A percentile compares a stretch with the other conserved stretches of the same genome.
Evolutionary conservation across 768 basidiomycete genomes (phyloP).

Genomic region (Xerocomus brunneocitrinus): DNA sequence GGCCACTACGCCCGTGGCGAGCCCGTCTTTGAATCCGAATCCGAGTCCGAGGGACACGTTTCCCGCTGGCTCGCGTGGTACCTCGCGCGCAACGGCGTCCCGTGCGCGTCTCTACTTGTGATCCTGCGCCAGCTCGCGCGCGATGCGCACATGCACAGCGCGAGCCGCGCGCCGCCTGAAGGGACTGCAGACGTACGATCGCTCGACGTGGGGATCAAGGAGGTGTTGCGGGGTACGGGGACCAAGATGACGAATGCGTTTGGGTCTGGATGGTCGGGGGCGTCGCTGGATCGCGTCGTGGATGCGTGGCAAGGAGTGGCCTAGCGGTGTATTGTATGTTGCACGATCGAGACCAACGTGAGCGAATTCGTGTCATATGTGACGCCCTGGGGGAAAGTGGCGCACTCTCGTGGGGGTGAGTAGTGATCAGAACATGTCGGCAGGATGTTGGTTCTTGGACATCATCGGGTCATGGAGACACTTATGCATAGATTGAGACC

Average conservation of each 20-base stretch:
- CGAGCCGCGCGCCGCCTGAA: conserved; percentile 44
- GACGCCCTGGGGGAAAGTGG: background rate
- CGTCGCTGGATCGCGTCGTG: conserved; percentile 64
- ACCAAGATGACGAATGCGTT: conserved; percentile 69
- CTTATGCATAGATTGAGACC: too few relatives aligned
- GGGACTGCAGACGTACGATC: conserved; percentile 39
- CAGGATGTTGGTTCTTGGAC: background rate
- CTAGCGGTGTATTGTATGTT: background rate
- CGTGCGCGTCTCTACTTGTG: conserved; percentile 61
- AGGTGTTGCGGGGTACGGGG: conserved; percentile 84
- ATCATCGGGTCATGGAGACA: background rate
- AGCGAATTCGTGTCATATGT: background rate
- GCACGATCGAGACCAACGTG: background rate
- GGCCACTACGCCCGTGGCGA: conserved; percentile 56
- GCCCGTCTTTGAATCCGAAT: conserved; percentile 26
- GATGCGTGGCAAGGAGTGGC: conserved; percentile 44
- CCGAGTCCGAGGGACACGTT: conserved; percentile 14
- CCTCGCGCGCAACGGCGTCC: conserved; percentile 62
- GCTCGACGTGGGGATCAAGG: conserved; percentile 64
- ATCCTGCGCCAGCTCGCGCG: conserved; percentile 58
- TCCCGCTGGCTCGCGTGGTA: conserved; percentile 63
- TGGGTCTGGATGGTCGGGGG: conserved; percentile 70
- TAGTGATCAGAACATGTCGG: background rate
- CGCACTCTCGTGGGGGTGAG: background rate
- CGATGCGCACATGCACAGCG: conserved; percentile 57